Evolutionary conservation across 352 stramenopile species (phyloP).

Genomic region (Phytophthora fragariae): DNA sequence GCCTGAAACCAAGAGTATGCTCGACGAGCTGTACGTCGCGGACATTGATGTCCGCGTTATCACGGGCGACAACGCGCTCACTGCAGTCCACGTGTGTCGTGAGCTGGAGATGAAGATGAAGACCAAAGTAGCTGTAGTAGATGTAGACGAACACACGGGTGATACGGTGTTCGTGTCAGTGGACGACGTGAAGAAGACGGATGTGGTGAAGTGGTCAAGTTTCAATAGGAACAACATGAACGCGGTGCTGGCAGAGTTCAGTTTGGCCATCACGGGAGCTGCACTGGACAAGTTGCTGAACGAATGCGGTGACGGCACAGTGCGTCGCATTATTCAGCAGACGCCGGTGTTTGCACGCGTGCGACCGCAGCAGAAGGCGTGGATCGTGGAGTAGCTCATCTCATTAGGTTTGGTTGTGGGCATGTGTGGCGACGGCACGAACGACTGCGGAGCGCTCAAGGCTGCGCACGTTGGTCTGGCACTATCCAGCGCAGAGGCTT

Average conservation of each 20-base stretch:
- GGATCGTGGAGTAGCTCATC: conserved; percentile 65
- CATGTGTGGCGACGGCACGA: conserved; percentile 71
- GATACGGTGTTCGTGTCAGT: conserved; percentile 41
- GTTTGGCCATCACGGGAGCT: conserved; percentile 57
- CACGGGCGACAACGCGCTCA: conserved; percentile 79
- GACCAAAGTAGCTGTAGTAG: conserved; percentile 50
- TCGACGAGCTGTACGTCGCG: conserved; percentile 68
- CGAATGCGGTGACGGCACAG: conserved; percentile 37
- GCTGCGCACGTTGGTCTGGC: conserved; percentile 87
- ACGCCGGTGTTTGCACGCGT: conserved; percentile 66
- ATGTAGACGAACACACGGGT: conserved; percentile 35
- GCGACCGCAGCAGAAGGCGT: conserved; percentile 55
- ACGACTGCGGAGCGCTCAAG: conserved; percentile 89
- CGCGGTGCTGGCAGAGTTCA: conserved; percentile 32
- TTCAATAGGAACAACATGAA: conserved; percentile 43
- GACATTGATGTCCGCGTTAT: conserved; percentile 80
- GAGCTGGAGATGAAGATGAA: conserved; percentile 54
- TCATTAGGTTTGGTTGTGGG: conserved; percentile 47
- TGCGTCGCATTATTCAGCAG: conserved; percentile 44
- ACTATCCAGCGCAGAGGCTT: conserved; percentile 85
- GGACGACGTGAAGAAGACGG: conserved; percentile 38
- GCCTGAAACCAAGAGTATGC: conserved; percentile 65
- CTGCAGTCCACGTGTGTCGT: conserved; percentile 50
- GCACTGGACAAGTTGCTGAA: conserved; percentile 48
- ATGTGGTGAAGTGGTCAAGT: conserved; percentile 39